Evolutionary conservation across 768 basidiomycete genomes (phyloP).

Genomic region (Collybia sp.): DNA sequence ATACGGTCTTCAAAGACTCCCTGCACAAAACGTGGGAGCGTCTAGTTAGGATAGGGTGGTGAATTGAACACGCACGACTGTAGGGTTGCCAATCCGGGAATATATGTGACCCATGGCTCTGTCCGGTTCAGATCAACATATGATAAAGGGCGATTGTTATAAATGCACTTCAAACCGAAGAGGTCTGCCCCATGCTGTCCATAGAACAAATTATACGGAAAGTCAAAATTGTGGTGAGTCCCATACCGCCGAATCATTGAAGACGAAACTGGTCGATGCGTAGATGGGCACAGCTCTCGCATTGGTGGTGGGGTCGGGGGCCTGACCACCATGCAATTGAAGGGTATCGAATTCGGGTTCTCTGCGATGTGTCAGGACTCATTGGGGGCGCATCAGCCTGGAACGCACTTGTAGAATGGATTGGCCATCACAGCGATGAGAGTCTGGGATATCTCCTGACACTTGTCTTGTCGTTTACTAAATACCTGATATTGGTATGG

Average conservation of each 20-base stretch:
- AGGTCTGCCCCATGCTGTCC: conserved; percentile 66
- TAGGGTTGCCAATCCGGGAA: conserved; percentile 66
- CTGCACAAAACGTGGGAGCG: conserved; percentile 23
- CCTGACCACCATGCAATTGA: conserved; percentile 75
- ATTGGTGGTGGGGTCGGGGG: conserved; percentile 57
- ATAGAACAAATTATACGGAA: not conserved
- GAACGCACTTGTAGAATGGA: conserved; percentile 31
- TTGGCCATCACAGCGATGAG: conserved; percentile 23
- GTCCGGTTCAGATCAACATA: not conserved
- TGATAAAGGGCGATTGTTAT: not conserved
- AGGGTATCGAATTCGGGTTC: conserved; percentile 76
- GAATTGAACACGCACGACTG: conserved; percentile 37
- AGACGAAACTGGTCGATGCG: conserved; percentile 65
- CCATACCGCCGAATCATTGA: conserved; percentile 63
- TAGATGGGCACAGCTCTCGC: conserved; percentile 80
- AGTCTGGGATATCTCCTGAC: not conserved
- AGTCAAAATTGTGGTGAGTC: not conserved
- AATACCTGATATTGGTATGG: not conserved
- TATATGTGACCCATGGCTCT: conserved; percentile 60
- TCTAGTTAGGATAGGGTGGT: not conserved
- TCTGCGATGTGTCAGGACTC: conserved; percentile 18
- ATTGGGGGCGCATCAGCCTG: not conserved
- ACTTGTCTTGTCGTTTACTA: not conserved
- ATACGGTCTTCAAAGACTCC: conserved; percentile 79
- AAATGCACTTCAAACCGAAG: conserved; percentile 50